Conservation (phyloP, 1,284 basidiomycete species). For the Caloboletus firmus region DNA sequence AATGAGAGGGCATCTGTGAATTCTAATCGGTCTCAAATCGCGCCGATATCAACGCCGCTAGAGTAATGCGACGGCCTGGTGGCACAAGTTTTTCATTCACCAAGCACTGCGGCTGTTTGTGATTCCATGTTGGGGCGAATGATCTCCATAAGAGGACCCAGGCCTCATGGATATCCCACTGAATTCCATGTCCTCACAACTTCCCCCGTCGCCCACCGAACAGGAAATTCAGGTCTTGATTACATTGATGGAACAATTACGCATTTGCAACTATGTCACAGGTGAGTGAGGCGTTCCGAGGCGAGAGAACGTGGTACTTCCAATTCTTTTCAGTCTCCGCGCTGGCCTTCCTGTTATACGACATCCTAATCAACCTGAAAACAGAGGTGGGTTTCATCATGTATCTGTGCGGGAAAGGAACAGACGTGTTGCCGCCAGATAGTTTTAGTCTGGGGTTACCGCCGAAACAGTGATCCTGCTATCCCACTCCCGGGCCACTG, state of each 20-base stretch:
- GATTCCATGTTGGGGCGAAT: not conserved
- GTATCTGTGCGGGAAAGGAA: not conserved
- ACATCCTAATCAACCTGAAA: conserved; percentile 21
- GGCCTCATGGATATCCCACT: not conserved
- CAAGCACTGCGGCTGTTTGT: not conserved
- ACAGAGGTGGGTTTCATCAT: conserved; percentile 11
- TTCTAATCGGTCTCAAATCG: not conserved
- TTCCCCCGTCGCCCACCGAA: not conserved
- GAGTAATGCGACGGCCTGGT: not conserved
- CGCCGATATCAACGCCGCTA: not conserved
- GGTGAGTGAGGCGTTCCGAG: not conserved
- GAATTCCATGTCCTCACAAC: conserved; percentile 9
- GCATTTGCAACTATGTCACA: conserved; percentile 16
- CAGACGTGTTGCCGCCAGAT: conserved; percentile 6
- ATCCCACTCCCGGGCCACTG: not conserved
- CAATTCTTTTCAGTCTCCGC: conserved; percentile 14
- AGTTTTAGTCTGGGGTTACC: conserved; percentile 19
- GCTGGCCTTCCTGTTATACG: conserved; percentile 21
- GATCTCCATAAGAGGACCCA: not conserved
- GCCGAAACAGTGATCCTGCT: not conserved
- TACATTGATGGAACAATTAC: conserved; percentile 5
- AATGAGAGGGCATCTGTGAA: not conserved
- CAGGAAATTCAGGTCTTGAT: conserved; percentile 3
- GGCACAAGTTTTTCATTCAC: conserved; percentile 3
- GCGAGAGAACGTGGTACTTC: not conserved